Evolutionary conservation across 495 filamentous ascomycete genomes (phyloP).

Genomic region (Terfezia boudieri): DNA sequence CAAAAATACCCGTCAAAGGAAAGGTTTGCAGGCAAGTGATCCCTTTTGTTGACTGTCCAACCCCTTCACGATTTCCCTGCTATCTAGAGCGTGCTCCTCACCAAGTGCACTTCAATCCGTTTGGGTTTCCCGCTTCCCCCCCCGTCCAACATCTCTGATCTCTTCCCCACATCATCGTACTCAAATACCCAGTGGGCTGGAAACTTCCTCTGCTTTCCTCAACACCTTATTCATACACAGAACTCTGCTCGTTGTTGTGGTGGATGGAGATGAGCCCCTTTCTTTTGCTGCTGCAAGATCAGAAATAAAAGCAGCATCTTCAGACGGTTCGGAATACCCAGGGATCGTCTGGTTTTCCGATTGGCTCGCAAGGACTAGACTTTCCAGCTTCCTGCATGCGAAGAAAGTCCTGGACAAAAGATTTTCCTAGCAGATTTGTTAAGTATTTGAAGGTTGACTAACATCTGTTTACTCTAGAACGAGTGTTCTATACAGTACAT

Average conservation of each 20-base stretch:
- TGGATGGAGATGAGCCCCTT: neutral
- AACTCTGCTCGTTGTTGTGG: neutral
- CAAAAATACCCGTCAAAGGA: neutral
- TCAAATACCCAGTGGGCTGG: neutral
- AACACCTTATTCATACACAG: neutral
- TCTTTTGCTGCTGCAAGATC: neutral
- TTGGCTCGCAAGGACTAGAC: neutral
- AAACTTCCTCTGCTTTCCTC: neutral
- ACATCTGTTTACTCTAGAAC: neutral
- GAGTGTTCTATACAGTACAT: neutral
- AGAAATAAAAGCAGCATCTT: neutral
- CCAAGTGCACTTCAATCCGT: neutral
- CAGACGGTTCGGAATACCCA: neutral
- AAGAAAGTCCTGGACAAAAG: neutral
- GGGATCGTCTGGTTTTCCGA: neutral
- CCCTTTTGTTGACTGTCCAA: neutral
- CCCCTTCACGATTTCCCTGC: neutral
- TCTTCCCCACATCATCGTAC: neutral
- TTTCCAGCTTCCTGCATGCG: neutral
- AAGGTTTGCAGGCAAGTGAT: neutral
- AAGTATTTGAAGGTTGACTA: neutral
- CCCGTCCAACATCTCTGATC: neutral
- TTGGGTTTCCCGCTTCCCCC: neutral
- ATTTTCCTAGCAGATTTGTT: neutral
- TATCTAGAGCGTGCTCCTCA: neutral